Evolutionary conservation across 495 filamentous ascomycete genomes (phyloP), one percentile per base, ranked within the genome.

Genomic region (Halenospora varia): DNA sequence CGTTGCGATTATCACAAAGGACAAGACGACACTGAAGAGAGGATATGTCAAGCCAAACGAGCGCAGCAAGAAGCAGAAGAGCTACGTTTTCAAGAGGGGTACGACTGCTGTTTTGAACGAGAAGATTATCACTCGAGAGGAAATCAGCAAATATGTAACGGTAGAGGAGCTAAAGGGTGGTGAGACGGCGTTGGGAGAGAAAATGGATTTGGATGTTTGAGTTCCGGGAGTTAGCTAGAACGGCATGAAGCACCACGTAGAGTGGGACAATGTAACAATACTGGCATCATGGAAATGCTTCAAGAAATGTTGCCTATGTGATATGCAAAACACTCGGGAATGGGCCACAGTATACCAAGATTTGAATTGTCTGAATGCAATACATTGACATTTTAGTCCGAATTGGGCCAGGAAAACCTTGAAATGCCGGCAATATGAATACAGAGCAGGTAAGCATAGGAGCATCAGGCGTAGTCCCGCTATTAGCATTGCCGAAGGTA

Each of bases 91-190:
- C 78, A 75, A 77, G 59, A 79, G 82, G 60, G 95, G 95, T 39
- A 97, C 94, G 25, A 99, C 95, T 6, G 92, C 93, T 17, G 88
- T 88, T 59, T 77, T 99, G 64, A 92, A 95, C 69, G 88, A 99
- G 81, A 93, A 90, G 77, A 77, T 97, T 57, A 92, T 97, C 62
- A 89, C 79, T 65, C 91, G 87, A 74, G 88, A 92, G 72, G 92
- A 97, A 64, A 88, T 99, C 66, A 88, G 87, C 69, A 96, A 96
- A 71, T 97, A 90, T 73, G 88, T 97, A 53, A 94, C 89, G 10
- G 86, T 99, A 47, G 87, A 96, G 62, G 94, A 96, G 62, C 69
- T 97, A 56, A 72, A 79, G 55, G 77, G 78, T 60, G 77, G 77
- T 22, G 83, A 84, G 63, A 68, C 80, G 25, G 76, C 75, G 45